Base-by-base conservation (phyloP, 2,329 filamentous ascomycete genomes). In the Aspergillus tubingensis region DNA sequence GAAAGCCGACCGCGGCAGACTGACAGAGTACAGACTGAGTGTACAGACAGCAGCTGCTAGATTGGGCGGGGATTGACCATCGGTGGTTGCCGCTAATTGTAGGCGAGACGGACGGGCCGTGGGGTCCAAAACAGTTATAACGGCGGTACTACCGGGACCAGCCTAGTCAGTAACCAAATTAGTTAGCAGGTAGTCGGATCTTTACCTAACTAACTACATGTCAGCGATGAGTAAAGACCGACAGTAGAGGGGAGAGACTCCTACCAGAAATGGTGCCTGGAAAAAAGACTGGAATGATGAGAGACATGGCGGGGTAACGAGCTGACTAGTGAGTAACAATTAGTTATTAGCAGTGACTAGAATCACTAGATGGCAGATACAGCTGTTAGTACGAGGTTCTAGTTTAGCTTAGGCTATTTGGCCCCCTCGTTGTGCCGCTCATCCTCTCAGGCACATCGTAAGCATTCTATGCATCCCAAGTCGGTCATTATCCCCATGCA, bases 81-180 rank as follows among this genome's bases (percentile, higher is more conserved):
- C 15, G n/a, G 17, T 8, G 23, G 13, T 30, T n/a, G 39, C 53
- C 53, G 43, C 53, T 55, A 55, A 43, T 23, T 47, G 53, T 23
- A 55, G 53, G 41, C 39, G 39, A 44, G 25, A 27, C 39, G 25
- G 30, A 27, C n/a, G 25, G 15, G 27, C 53, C 39, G 53, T 55
- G 53, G 53, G 53, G 53, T 55, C 53, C 53, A 47, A 55, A 55
- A 47, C 13, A 11, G 8, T 25, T 50, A 6, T 3, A 55, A 44
- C 25, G 39, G 41, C 13, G 38, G 38, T 44, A 44, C 41, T 44
- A 27, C 52, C 17, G n/a, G 39, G 52, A 43, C 15, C 8, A 23
- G 39, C 19, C 21, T 39, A 53, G 30, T 19, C 25, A 15, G 32
- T 53, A 21, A 19, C 41, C 19, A 43, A 43, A 43, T 21, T 21